Evolutionary conservation across 225 moss, liverwort and hornwort species (phyloP), one percentile per base, ranked within the genome.

Genomic region (Rhytidiadelphus loreus): DNA sequence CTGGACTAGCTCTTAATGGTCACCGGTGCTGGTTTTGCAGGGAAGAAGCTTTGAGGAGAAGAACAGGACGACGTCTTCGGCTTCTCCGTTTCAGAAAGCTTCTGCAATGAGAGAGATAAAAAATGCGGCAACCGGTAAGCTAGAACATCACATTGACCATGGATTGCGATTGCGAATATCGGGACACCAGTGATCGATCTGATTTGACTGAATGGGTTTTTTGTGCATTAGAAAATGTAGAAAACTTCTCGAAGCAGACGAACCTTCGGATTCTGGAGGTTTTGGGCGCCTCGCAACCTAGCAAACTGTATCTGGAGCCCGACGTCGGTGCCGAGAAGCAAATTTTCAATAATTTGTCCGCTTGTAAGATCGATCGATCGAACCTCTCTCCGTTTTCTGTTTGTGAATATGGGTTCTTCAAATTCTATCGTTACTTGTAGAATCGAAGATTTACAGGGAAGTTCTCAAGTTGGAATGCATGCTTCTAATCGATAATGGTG

Each of bases 241-340:
- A 87, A 48, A 89, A 43, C 43, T 81, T 85, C 63, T n/a, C 85
- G 23, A 82, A 87, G 77, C 72, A 88, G n/a, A n/a, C 86, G 5
- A 90, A 70, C 44, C 33, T 71, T 56, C 85, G 87, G 39, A 82
- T 91, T 65, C 64, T 92, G 5, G 90, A 92, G 78, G 65, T 81
- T 8, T 82, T 72, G 90, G 85, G 90, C 29, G 65, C 52, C 70
- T 71, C 85, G 24, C 77, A 82, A 43, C 63, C 90, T 26, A 87
- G 82, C 82, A 82, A 90, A 81, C 46, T 43, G 53, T 85, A 62
- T 77, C 23, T 68, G 32, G 88, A 81, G 70, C 65, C 90, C 16
- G 48, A 50, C 48, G 53, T 46, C 25, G 60, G 74, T 74, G 55
- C 9, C 28, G 76, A 87, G 7, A 86, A 86, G 80, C 68, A 81